Evolutionary conservation across 768 basidiomycete species (phyloP).

Genomic region (Jaapia argillacea): DNA sequence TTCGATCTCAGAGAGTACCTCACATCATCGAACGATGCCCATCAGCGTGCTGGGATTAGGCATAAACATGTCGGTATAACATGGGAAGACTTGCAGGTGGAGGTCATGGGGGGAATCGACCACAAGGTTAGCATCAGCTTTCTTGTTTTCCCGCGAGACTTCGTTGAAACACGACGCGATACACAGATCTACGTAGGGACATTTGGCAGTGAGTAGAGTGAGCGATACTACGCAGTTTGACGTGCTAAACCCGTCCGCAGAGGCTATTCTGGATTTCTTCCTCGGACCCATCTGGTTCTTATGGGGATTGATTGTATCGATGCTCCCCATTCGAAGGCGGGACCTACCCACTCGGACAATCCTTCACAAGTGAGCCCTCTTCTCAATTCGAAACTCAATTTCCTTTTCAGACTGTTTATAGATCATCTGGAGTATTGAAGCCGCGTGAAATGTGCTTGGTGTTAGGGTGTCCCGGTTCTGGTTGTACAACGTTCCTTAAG

Average conservation of each 20-base stretch:
- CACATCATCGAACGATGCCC: slow-evolving; percentile 53
- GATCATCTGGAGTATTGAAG: slow-evolving; percentile 59
- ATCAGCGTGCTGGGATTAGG: slow-evolving; percentile 53
- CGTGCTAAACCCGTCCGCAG: slow-evolving; percentile 26
- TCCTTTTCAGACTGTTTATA: slow-evolving; percentile 13
- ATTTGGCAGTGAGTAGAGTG: slow-evolving; percentile 41
- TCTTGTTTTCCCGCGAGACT: slow-evolving; percentile 1
- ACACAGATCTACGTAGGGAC: slow-evolving; percentile 46
- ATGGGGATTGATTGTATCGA: slow-evolving; percentile 29
- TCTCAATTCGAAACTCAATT: too few species aligned
- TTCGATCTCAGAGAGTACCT: slow-evolving; percentile 68
- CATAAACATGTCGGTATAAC: slow-evolving; percentile 72
- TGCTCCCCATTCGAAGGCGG: slow-evolving; percentile 24
- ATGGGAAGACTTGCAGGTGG: slow-evolving; percentile 62
- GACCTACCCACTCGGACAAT: slow-evolving; percentile 37
- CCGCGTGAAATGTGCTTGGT: slow-evolving; percentile 85
- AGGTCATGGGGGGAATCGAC: slow-evolving; percentile 43
- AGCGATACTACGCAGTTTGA: background rate
- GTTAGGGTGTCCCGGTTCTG: slow-evolving; percentile 73
- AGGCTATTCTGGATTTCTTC: slow-evolving; percentile 43
- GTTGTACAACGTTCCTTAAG: slow-evolving; percentile 84
- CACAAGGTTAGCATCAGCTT: slow-evolving; percentile 34
- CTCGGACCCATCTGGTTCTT: slow-evolving; percentile 39
- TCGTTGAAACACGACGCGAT: background rate
- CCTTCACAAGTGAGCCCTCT: slow-evolving; percentile 58